phyloP scores from a whole-genome alignment of 192 early-diverging fungal genomes.

The Diversispora eburnea region DNA sequence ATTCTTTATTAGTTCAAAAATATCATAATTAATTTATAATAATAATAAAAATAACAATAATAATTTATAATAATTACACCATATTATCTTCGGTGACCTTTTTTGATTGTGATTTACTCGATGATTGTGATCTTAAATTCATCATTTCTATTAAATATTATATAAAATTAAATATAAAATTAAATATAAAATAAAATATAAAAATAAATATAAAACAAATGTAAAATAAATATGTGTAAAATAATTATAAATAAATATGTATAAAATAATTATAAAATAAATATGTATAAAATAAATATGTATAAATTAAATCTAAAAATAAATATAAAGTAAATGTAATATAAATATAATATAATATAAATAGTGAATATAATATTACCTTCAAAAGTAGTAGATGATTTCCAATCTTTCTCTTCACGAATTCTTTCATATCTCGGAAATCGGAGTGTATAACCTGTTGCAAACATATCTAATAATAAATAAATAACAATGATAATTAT shows the following conservation, averaged over 20 bases:
- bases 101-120: slow-evolving; percentile 5
- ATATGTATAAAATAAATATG: too few species aligned
- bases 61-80: slow-evolving; percentile 6
- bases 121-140: slow-evolving; percentile 14
- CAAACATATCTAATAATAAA: slow-evolving; percentile 49
- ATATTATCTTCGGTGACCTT: slow-evolving; percentile 23
- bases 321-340: not conserved
- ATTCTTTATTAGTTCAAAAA: not conserved
- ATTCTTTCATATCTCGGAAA: slow-evolving; percentile 71
- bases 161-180: not conserved
- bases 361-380: slow-evolving; percentile 16
- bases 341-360: slow-evolving; percentile 1
- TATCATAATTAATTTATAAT: not conserved
- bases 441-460: slow-evolving; percentile 63
- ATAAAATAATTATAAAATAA: too few species aligned
- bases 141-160: slow-evolving; percentile 23
- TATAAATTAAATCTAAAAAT: too few species aligned
- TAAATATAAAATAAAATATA: too few species aligned
- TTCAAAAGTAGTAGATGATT: slow-evolving; percentile 43
- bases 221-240: not conserved
- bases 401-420: slow-evolving; percentile 62
- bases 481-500: not conserved
- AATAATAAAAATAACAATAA: not conserved
- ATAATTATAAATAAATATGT: too few species aligned
- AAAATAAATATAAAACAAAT: not conserved